Evolutionary conservation across 495 filamentous ascomycete species (phyloP), one percentile per base, ranked within the genome.

Genomic region (Penicillium alfredii): DNA sequence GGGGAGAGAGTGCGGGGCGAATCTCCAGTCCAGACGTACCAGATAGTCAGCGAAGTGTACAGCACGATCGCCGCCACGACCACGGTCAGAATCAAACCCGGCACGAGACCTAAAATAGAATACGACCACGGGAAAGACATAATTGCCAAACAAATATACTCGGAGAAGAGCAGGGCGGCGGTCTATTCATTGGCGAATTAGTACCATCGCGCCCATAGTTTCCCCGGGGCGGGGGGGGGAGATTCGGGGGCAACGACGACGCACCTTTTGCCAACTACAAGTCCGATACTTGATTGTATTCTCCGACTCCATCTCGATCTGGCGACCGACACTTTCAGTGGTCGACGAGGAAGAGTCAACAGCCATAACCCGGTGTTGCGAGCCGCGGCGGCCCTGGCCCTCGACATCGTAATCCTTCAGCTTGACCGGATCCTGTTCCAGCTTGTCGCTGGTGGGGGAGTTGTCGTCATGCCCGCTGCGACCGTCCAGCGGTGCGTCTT

Each of bases 121-220:
- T 94, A 94, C 0, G 86, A 89, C 70, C 81, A 92, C 1, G 87
- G 87, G 53, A 93, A 93, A 13, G 84, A 89, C 87, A 94, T 94
- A 51, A 93, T 94, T 23, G 87, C 86, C 68, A 94, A 60, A 62
- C 86, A 93, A 33, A 94, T 94, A 49, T 94, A 94, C 61, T 94
- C 87, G 6, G 84, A 86, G 61, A 94, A 92, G 33, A 94, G 77
- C 44, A 93, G 58, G 8, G 83, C 86, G 3, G 86, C 85, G 33
- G 86, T 93, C 83, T 88, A 47, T 27, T 27, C n/a, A n/a, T n/a
- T n/a, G n/a, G n/a, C n/a, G n/a, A n/a, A n/a, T n/a, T 9, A 33
- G 29, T 33, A 33, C 41, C 30, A 42, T 28, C 28, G n/a, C 15
- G 11, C 8, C 12, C 19, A 2, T 6, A 12, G 4, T 14, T 33